Percentiles rank a stretch among this genome's conserved stretches.
Evolutionary conservation across 306 rosid genomes (phyloP).

Genomic region (Quercus variabilis): DNA sequence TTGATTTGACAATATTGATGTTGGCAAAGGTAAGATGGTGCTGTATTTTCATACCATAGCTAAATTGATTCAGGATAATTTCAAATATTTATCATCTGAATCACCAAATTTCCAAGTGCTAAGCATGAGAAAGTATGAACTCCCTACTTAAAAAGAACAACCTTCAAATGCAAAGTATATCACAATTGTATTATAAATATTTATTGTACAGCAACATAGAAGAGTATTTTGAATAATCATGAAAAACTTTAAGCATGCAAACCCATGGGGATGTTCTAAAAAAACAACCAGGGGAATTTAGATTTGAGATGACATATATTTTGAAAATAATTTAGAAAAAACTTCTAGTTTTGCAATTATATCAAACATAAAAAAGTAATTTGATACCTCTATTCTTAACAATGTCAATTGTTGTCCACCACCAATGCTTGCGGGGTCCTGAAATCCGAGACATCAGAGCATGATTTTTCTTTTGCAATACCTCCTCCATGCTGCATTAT

Average conservation of each 20-base stretch:
- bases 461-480: slow-evolving; percentile 30
- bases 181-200: too few relatives aligned
- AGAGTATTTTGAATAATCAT: neutral
- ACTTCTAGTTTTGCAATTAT: neutral
- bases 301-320: neutral
- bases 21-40: too few relatives aligned
- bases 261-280: neutral
- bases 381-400: slow-evolving; percentile 70
- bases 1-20: too few relatives aligned
- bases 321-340: neutral
- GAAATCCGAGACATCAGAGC: slow-evolving; percentile 69
- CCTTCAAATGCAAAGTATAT: too few relatives aligned
- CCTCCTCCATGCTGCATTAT: slow-evolving; percentile 25
- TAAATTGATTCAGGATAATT: too few relatives aligned
- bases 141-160: too few relatives aligned
- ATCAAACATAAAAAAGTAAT: neutral
- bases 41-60: too few relatives aligned
- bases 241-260: neutral
- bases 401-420: slow-evolving; percentile 79
- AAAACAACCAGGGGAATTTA: fast-evolving
- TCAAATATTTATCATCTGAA: neutral
- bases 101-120: too few relatives aligned
- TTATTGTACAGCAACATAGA: fast-evolving
- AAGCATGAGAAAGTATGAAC: too few relatives aligned
- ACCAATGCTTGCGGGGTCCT: slow-evolving; percentile 78